Evolutionary conservation across 2,329 filamentous ascomycete genomes (phyloP), one percentile per base, ranked within the genome.

Genomic region (Fusarium setosum): DNA sequence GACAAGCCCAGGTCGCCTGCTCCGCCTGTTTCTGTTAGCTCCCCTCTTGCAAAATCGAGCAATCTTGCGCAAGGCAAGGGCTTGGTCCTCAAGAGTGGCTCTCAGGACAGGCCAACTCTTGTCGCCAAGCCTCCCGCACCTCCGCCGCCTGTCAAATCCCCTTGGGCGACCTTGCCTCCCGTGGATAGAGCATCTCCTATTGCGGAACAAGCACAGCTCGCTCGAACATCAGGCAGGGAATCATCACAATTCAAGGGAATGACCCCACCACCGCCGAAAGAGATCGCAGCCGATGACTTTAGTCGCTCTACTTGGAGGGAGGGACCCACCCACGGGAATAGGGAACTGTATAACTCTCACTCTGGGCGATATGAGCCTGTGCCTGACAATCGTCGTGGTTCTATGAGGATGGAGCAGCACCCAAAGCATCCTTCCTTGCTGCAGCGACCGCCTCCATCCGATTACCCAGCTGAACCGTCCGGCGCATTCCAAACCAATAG

Each of bases 231-330:
- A 57, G 78, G 81, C 20, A 84, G 82, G 71, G 89, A 93, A 65
- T 76, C 82, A 11, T 83, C 86, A 54, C 80, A 82, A 6, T 82
- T 84, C 58, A 89, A 90, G 62, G 81, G 81, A 52, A 81, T 82
- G 67, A 81, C 82, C 17, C 83, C 83, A 49, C 83, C 83, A 17
- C 82, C 73, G 0, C 57, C 53, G 13, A 93, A 93, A 73, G 94
- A 98, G 75, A 97, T 97, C 65, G 93, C 94, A 6, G 92, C 94
- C 0, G 96, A 98, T 76, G 95, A 97, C 68, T 98, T 97, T 73
- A 96, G 91, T 75, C 87, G 96, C 63, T 88, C 90, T 51, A 87
- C 90, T 31, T 97, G 92, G 90, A 87, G 92, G 72, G 93, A 97
- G 63, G 86, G 89, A 6, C 83, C 84, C 32, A 74, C 82, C 1